Base-by-base conservation (phyloP, 2,329 filamentous ascomycete species). In the Fusarium sp. region DNA sequence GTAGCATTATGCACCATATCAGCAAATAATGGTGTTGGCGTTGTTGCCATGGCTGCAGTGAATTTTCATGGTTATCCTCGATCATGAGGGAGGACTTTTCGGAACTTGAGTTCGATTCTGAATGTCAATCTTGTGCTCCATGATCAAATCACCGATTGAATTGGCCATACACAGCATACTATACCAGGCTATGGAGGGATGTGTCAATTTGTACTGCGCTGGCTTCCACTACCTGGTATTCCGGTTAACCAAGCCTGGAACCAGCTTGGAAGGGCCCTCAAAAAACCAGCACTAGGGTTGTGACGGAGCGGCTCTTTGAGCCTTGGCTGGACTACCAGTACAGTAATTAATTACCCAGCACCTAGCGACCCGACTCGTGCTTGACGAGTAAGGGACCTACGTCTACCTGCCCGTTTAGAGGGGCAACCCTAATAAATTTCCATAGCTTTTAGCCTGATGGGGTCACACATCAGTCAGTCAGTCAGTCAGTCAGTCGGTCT, bases 301-400 rank as follows among this genome's bases (percentile, higher is more conserved):
- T 67, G 71, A 75, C 63, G 58, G 73, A 75, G 71, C 69, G 64
- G 71, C 73, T 75, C 69, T 74, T 73, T 72, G 65, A 64, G 69
- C 54, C 72, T 69, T 74, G 67, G 58, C 72, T 69, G 28, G 28
- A 28, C 28, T 28, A 54, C n/a, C 18, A 52, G 30, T 31, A 31
- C 41, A 23, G 37, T 18, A 50, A 67, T 28, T 28, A 28, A 67
- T 28, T 28, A 28, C 12, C 28, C 28, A 28, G 28, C 28, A 28
- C 28, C 28, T 28, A 28, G 30, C 30, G 30, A 31, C 13, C 13
- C 55, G 67, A 74, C 53, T 69, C 58, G 23, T 42, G 52, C 18
- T 41, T 28, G 49, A 59, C 60, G 65, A 74, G 60, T 57, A 67
- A 71, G 64, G 62, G 50, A 19, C 12, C 16, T 25, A 19, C 16